These are phyloP conservation scores for Lavandula angustifolia DNA, from an alignment of 257 asterid genomes.

Conservation along the genomic window DNA sequence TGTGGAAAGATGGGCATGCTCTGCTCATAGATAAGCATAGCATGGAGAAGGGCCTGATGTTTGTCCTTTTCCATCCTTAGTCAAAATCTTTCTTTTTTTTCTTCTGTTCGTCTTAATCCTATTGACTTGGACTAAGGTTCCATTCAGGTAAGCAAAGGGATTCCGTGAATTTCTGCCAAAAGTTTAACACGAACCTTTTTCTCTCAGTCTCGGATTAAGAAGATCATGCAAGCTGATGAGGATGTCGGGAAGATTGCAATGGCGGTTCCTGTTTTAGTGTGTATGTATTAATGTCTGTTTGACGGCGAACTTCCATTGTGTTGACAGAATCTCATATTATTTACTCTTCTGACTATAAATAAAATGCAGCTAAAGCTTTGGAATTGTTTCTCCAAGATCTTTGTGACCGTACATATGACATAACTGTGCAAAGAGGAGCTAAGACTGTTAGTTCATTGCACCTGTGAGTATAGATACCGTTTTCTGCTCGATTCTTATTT, in stretches of 20 bases:
- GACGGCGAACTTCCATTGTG: neutral
- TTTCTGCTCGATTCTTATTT: too few relatives aligned
- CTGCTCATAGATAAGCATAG: too few relatives aligned
- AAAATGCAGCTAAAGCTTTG: constrained; percentile 85
- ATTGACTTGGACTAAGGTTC: neutral
- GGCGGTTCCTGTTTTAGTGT: constrained; percentile 96
- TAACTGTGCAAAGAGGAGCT: constrained; percentile 92
- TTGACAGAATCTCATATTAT: constrained; percentile 18
- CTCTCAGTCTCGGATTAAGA: constrained; percentile 83
- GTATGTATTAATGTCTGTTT: constrained; percentile 46
- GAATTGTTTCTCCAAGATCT: constrained; percentile 97
- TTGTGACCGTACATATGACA: constrained; percentile 94
- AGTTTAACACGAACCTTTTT: constrained; percentile 25
- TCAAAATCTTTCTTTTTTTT: neutral
- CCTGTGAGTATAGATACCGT: constrained; percentile 52
- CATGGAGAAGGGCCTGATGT: too few relatives aligned
- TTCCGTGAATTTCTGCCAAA: constrained; percentile 6
- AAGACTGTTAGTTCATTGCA: constrained; percentile 90
- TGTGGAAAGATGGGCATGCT: too few relatives aligned
- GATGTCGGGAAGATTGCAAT: constrained; percentile 97
- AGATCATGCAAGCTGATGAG: constrained; percentile 97
- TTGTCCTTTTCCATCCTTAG: neutral
- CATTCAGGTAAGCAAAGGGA: neutral
- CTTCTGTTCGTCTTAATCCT: neutral
- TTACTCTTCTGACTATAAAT: constrained; percentile 28